These are phyloP conservation scores for Alloascoidea hylecoeti DNA, from an alignment of 805 yeast species.

Conservation along the genomic window DNA sequence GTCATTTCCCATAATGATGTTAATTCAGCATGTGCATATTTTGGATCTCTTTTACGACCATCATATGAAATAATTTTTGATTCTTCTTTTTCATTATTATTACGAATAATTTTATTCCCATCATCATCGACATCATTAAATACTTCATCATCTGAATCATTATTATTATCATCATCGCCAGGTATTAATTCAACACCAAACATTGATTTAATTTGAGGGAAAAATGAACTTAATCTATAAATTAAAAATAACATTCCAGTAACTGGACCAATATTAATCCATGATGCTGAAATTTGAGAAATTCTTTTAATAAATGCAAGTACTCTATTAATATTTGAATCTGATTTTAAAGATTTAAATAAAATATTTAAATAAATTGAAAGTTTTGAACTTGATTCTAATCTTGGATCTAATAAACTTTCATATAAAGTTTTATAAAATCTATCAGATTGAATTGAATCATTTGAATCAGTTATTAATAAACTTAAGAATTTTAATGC, in stretches of 20 bases:
- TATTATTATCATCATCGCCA: constrained; percentile 31
- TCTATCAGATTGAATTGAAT: constrained; percentile 24
- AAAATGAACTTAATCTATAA: constrained; percentile 46
- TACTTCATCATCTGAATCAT: constrained; percentile 26
- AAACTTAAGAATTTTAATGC: constrained; percentile 79
- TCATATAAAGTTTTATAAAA: constrained; percentile 84
- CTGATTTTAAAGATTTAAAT: constrained; percentile 71
- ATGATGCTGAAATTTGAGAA: constrained; percentile 68
- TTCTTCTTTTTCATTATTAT: constrained; percentile 6
- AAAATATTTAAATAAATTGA: constrained; percentile 81
- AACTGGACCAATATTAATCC: constrained; percentile 82
- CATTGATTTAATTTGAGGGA: constrained; percentile 56
- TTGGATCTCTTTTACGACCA: constrained; percentile 86
- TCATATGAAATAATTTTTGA: constrained; percentile 35
- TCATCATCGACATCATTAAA: constrained; percentile 18
- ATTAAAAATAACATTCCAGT: constrained; percentile 72
- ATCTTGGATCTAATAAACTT: constrained; percentile 71
- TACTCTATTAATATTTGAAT: constrained; percentile 44
- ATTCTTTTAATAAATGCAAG: constrained; percentile 86
- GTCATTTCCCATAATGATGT: constrained; percentile 81
- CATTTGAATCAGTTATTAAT: constrained; percentile 42
- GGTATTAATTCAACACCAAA: constrained; percentile 39
- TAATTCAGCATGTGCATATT: constrained; percentile 69
- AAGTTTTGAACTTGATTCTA: constrained; percentile 81
- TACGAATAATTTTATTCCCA: constrained; percentile 9